phyloP scores from a whole-genome alignment of 1,284 basidiomycete genomes.

The Trichosporon sp. region DNA sequence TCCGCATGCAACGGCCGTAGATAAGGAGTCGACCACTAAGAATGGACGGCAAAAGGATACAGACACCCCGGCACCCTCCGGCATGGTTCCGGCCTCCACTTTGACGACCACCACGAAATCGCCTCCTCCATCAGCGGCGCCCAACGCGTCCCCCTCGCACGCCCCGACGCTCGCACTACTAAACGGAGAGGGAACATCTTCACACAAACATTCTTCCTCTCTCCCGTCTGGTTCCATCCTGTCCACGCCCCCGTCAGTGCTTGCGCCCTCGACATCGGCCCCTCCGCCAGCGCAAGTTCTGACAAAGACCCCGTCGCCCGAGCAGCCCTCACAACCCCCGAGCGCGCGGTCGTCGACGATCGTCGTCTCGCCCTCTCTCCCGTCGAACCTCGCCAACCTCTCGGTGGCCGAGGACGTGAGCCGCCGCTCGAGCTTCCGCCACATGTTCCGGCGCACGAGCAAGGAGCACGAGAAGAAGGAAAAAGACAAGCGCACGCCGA shows the following conservation, averaged over 20 bases:
- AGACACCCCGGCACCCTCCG: neutral
- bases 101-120: neutral
- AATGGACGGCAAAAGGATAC: neutral
- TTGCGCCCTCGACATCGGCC: neutral
- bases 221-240: neutral
- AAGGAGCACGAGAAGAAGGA: neutral
- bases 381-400: neutral
- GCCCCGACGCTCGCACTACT: slow-evolving; percentile 12
- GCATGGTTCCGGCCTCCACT: neutral
- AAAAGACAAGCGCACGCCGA: neutral
- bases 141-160: neutral
- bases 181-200: slow-evolving; percentile 3
- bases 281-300: neutral
- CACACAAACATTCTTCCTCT: slow-evolving; percentile 4
- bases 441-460: slow-evolving; percentile 4
- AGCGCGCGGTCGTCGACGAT: neutral
- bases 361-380: neutral
- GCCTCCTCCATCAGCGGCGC: neutral
- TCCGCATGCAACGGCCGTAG: neutral
- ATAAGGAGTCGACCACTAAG: neutral
- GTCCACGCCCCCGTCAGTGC: neutral
- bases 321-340: neutral
- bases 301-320: neutral
- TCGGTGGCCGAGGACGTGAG: neutral
- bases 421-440: neutral